Base-by-base conservation (phyloP, 176 grass and related monocot genomes). In the Aegilops bicornis region DNA sequence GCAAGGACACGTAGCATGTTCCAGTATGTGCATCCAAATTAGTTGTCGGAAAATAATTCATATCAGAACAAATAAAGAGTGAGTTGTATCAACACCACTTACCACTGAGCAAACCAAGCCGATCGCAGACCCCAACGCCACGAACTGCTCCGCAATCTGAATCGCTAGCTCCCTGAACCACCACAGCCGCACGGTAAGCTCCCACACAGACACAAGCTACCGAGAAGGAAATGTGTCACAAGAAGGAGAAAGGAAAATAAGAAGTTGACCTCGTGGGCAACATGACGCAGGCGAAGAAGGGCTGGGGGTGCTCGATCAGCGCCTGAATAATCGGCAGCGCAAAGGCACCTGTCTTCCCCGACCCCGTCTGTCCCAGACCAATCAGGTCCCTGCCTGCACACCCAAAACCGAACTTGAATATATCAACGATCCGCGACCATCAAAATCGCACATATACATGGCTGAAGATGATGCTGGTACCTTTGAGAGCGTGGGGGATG, bases 341-440 rank as follows among this genome's bases (percentile, higher is more conserved):
- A 48, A 98, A 98, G 4, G 95, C 95, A 31, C 83, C 95, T 31
- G 95, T 98, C 87, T 98, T 95, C 36, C 93, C 95, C 1, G 93
- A 98, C 33, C 95, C 95, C 14, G 93, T 95, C 76, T 93, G 93
- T 58, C 93, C 95, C 63, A 98, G 35, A 22, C 93, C 93, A 73
- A 95, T 92, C 22, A 98, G 73, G 77, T 98, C 96, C 84, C 85
- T 92, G 37, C 93, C 96, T 95, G 82, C 25, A 36, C 54, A 36
- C 54, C 17, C 33, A 70, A 80, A 48, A 73, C 2, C 62, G 24
- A 25, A 63, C 10, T 54, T 7, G 19, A 32, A 79, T 54, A 52
- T 17, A 52, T 62, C 15, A 39, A n/a, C 50, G 65, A 45, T 8
- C 50, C 20, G 0, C 20, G 15, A 10, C 10, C 47, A 23, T 3